A percentile compares a stretch with the other conserved stretches of the same genome.
These are phyloP conservation scores for Isoetes taiwanensis DNA, from an alignment of 75 land plant genomes.

Conservation along the genomic window DNA sequence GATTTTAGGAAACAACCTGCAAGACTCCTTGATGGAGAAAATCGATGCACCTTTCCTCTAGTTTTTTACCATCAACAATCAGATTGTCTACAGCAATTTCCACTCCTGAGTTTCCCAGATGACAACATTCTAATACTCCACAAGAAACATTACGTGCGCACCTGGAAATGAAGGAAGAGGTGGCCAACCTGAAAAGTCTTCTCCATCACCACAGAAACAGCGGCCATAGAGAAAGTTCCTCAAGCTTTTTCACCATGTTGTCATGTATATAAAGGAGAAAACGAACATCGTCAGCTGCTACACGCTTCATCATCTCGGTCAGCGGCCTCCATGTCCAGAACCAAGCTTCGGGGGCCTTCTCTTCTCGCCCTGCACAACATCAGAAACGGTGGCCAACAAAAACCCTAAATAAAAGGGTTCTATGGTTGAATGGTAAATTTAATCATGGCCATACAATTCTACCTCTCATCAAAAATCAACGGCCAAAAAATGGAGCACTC, in stretches of 20 bases:
- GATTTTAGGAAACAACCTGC: constrained; percentile 66
- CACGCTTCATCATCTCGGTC: constrained; percentile 70
- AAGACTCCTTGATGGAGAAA: constrained; percentile 54
- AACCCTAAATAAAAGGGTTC: too few species aligned
- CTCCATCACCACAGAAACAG: constrained; percentile 65
- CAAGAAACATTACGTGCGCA: constrained; percentile 2
- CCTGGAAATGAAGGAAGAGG: constrained; percentile 67
- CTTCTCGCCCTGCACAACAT: too few species aligned
- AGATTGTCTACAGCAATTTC: too few species aligned
- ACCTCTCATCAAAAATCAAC: too few species aligned
- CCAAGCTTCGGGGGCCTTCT: too few species aligned
- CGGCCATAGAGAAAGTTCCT: constrained; percentile 52
- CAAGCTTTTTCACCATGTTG: constrained; percentile 61
- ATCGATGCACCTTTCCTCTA: constrained; percentile 60
- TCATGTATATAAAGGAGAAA: constrained; percentile 72
- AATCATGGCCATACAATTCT: too few species aligned
- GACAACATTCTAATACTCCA: too few species aligned
- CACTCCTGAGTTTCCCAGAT: too few species aligned
- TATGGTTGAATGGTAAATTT: too few species aligned
- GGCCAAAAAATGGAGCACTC: too few species aligned
- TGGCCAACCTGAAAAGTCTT: constrained; percentile 58
- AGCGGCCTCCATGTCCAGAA: constrained; percentile 82
- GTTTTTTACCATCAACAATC: constrained; percentile 21
- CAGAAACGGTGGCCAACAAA: too few species aligned
- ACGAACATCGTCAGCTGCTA: constrained; percentile 90